These are phyloP conservation scores for Eutrema japonicum DNA, from an alignment of 345 rosid species.

Conservation along the genomic window DNA sequence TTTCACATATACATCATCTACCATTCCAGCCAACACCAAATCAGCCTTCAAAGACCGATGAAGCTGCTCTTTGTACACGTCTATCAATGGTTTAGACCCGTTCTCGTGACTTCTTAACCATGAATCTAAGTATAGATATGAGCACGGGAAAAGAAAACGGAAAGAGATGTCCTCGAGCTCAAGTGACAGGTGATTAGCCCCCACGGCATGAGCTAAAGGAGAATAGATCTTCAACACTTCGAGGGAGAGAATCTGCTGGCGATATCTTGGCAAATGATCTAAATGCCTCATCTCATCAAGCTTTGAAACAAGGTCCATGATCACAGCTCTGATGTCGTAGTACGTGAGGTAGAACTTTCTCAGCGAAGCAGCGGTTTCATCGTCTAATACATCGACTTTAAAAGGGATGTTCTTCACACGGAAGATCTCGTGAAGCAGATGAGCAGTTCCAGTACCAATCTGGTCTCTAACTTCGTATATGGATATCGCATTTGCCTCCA, in stretches of 20 bases:
- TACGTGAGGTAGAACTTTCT: conserved; percentile 87
- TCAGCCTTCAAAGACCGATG: conserved; percentile 62
- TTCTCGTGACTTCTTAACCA: conserved; percentile 78
- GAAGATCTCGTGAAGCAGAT: conserved; percentile 79
- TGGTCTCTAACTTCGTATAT: conserved; percentile 65
- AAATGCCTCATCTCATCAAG: conserved; percentile 91
- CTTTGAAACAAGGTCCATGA: conserved; percentile 73
- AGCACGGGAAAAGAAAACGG: conserved; percentile 76
- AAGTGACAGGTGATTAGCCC: conserved; percentile 63
- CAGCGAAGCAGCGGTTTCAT: conserved; percentile 72
- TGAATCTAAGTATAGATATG: conserved; percentile 75
- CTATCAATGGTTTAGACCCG: conserved; percentile 66
- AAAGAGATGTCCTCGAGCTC: conserved; percentile 93
- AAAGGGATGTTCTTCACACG: conserved; percentile 74
- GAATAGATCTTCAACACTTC: conserved; percentile 79
- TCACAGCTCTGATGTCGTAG: conserved; percentile 87
- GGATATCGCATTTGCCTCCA: conserved; percentile 68
- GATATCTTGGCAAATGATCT: conserved; percentile 74
- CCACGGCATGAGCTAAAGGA: conserved; percentile 87
- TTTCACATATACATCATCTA: conserved; percentile 63
- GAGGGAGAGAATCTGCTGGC: conserved; percentile 73
- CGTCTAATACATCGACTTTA: conserved; percentile 69
- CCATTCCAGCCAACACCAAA: conserved; percentile 55
- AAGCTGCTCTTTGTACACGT: conserved; percentile 66
- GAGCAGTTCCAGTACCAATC: conserved; percentile 79